Evolutionary conservation across 257 asterid species (phyloP).

Genomic region (Solanum chiquidenum): DNA sequence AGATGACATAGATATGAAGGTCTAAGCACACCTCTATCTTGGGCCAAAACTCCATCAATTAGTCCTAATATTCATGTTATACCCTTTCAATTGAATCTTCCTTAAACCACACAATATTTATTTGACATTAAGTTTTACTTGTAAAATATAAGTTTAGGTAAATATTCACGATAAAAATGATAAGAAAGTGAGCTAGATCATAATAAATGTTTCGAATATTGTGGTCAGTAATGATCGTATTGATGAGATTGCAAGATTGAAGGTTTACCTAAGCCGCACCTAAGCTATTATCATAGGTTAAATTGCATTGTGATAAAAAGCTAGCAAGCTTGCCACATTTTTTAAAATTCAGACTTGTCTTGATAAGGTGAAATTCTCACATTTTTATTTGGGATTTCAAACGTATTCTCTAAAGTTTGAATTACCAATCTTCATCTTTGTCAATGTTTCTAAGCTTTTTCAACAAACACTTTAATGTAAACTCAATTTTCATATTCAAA

Average conservation of each 20-base stretch:
- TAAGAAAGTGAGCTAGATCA: not conserved
- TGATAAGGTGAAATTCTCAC: not conserved
- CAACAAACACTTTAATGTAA: not conserved
- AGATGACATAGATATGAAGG: not conserved
- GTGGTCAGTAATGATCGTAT: no score
- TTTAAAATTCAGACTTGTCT: not conserved
- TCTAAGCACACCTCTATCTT: not conserved
- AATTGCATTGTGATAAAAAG: no score
- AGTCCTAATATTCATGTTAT: not conserved
- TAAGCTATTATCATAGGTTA: no score
- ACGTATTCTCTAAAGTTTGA: not conserved
- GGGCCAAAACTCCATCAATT: not conserved
- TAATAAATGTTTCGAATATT: not conserved
- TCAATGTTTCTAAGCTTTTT: not conserved
- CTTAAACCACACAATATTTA: not conserved
- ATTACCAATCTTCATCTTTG: not conserved
- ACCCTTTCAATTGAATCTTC: not conserved
- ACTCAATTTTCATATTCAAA: not conserved
- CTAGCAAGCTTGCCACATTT: not conserved
- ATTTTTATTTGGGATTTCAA: not conserved
- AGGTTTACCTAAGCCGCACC: no score
- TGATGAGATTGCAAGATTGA: not conserved
- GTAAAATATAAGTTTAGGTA: no score
- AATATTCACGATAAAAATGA: not conserved
- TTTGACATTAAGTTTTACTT: not conserved